Evolutionary conservation across 352 stramenopile species (phyloP).

Genomic region (Globisporangium paroecandrum): DNA sequence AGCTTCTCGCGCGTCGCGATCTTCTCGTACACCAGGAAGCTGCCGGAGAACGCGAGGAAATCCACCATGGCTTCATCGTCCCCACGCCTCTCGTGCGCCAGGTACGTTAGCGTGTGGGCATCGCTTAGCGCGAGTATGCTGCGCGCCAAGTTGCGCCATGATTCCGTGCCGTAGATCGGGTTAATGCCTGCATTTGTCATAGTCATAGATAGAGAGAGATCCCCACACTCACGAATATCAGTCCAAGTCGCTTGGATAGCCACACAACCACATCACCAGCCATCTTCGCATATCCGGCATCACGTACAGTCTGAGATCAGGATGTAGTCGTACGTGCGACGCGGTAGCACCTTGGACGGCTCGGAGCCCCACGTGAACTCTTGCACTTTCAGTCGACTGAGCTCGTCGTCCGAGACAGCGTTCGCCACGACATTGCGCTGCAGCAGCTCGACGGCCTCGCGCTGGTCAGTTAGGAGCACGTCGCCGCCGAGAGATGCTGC

Average conservation of each 20-base stretch:
- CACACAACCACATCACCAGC: neutral
- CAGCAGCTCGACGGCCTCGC: slow-evolving; percentile 62
- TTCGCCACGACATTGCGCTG: slow-evolving; percentile 57
- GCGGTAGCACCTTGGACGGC: slow-evolving; percentile 21
- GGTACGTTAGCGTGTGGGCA: slow-evolving; percentile 51
- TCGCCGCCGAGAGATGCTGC: slow-evolving; percentile 56
- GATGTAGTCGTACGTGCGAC: slow-evolving; percentile 49
- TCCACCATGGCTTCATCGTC: slow-evolving; percentile 72
- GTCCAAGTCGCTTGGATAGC: neutral
- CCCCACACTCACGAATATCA: neutral
- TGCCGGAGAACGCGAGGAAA: slow-evolving; percentile 48
- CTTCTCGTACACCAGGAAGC: slow-evolving; percentile 36
- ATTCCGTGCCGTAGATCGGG: slow-evolving; percentile 78
- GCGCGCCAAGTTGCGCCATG: slow-evolving; percentile 68
- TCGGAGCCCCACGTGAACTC: slow-evolving; percentile 68
- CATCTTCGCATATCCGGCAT: neutral
- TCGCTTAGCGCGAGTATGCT: slow-evolving; percentile 64
- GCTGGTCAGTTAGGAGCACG: slow-evolving; percentile 73
- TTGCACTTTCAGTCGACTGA: slow-evolving; percentile 30
- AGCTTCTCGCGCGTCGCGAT: slow-evolving; percentile 41
- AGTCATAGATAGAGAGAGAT: neutral
- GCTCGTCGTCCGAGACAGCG: slow-evolving; percentile 32
- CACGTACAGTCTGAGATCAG: slow-evolving; percentile 75
- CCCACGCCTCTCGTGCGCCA: slow-evolving; percentile 67
- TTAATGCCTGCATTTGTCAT: slow-evolving; percentile 50